Base-by-base conservation (phyloP, 108 stramenopile species). In the Seminavis robusta region DNA sequence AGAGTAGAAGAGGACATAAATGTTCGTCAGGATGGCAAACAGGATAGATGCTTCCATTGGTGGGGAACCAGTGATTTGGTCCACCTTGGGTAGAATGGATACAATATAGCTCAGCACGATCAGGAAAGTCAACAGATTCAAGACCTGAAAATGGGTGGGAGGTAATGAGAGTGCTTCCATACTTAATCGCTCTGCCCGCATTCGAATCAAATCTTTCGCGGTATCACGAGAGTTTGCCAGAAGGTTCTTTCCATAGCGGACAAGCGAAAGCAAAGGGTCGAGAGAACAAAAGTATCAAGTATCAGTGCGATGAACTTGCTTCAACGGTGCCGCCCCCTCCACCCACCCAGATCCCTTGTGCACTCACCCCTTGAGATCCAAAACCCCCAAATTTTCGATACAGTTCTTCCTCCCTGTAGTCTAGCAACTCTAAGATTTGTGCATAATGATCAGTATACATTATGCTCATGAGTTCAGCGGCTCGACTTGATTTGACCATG, bases 1-100 rank as follows among this genome's bases (percentile, higher is more conserved):
- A 59, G 78, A 73, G 59, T 66, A 88, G 36, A 88, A 88, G 3
- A 88, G 49, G 9, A 80, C 59, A 56, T 88, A 88, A 6, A 81
- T 63, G 0, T 70, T 40, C 28, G 51, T 47, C 11, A 88, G 59
- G 17, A 63, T 43, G 20, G 69, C 80, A 60, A 88, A 88, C 9
- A 88, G 39, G 19, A 78, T 34, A n/a, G 65, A 39, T 28, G 67
- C 60, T 52, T 74, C 79, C 16, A 54, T 49, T 8, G 78, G 52
- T 0, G 79, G 76, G 1, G 52, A 15, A 4, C 79, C 81, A 20
- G 36, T 47, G 3, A 33, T 26, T 19, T 45, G 62, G 38, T 59
- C 55, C 20, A 80, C 51, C 9, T 65, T 69, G 15, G 74, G 57
- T 11, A 80, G 61, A 15, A 66, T 59, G 5, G 67, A 47, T 19